Base-by-base conservation (phyloP, 352 stramenopile species). In the Phytophthora hibernalis region DNA sequence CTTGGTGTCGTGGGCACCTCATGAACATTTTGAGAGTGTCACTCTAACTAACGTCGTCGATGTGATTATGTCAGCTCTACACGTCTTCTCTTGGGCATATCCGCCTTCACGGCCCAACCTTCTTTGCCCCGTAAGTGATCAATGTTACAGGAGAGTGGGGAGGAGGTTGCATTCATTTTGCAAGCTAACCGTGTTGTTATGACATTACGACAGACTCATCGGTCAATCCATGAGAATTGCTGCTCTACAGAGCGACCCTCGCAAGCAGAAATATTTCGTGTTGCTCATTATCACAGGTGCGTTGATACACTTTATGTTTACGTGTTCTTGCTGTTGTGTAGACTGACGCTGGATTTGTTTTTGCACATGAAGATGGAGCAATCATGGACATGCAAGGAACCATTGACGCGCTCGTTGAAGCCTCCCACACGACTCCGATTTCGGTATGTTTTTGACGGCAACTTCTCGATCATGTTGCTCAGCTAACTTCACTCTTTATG, bases 311-410 rank as follows among this genome's bases (percentile, higher is more conserved):
- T 44, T 21, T 13, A 44, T 37, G 4, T 8, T 58, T 47, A 11
- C 5, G 31, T 37, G 7, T 13, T 55, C 16, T 30, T 16, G 18
- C 22, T 40, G 11, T 5, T 16, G 38, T 40, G 33, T 40, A 40
- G 12, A 40, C 37, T 15, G 7, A 54, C 35, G 48, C 8, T 16
- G 53, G 30, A 56, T 24, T 61, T 22, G 11, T 33, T 37, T n/a
- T 11, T 24, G 12, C 16, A 9, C 26, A 44, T 55, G 18, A 55
- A 84, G 81, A 97, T 66, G 90, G 89, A 33, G 85, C 77, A 21
- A 96, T 97, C 47, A 94, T 95, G 77, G 90, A 97, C 61, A 95
- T 97, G 85, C 72, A 89, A 20, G 60, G 55, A 15, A 91, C 82
- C 11, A 80, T 87, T 54, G 74, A 83, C 24, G 71, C 81, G 5